Evolutionary conservation across 2,329 filamentous ascomycete species (phyloP).

Genomic region (Tolypocladium sp.): DNA sequence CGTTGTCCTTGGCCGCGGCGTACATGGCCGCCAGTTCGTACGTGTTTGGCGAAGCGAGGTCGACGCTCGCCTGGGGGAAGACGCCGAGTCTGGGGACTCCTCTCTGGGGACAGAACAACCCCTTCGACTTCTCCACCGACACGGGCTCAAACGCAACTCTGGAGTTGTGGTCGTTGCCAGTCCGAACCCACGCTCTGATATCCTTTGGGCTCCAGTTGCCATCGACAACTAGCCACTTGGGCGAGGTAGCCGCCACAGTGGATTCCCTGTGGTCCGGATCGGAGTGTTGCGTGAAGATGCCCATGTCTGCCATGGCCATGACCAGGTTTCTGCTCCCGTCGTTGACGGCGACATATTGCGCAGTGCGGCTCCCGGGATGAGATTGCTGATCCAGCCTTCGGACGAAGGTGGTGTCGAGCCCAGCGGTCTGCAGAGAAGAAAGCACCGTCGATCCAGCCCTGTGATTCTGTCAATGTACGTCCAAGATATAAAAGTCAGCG

Average conservation of each 20-base stretch:
- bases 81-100: slow-evolving; percentile 31
- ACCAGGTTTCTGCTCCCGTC: slow-evolving; percentile 73
- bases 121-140: slow-evolving; percentile 66
- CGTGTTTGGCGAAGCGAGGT: slow-evolving; percentile 74
- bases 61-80: slow-evolving; percentile 56
- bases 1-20: slow-evolving; percentile 53
- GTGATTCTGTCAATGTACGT: neutral
- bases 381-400: slow-evolving; percentile 40
- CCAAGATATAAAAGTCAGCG: neutral
- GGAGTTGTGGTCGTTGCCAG: slow-evolving; percentile 45
- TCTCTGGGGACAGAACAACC: slow-evolving; percentile 48
- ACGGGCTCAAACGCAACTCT: slow-evolving; percentile 82
- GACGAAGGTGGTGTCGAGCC: slow-evolving; percentile 57
- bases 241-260: slow-evolving; percentile 44
- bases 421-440: slow-evolving; percentile 51
- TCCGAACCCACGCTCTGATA: slow-evolving; percentile 58
- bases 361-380: slow-evolving; percentile 55
- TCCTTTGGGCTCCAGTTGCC: slow-evolving; percentile 70
- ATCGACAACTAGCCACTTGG: slow-evolving; percentile 76
- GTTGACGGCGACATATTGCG: slow-evolving; percentile 88
- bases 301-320: slow-evolving; percentile 96
- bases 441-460: slow-evolving; percentile 68
- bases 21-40: slow-evolving; percentile 79
- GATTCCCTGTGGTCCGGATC: slow-evolving; percentile 51
- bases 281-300: slow-evolving; percentile 56